Evolutionary conservation across 495 filamentous ascomycete genomes (phyloP).

Genomic region (Tuber microsphaerosporum): DNA sequence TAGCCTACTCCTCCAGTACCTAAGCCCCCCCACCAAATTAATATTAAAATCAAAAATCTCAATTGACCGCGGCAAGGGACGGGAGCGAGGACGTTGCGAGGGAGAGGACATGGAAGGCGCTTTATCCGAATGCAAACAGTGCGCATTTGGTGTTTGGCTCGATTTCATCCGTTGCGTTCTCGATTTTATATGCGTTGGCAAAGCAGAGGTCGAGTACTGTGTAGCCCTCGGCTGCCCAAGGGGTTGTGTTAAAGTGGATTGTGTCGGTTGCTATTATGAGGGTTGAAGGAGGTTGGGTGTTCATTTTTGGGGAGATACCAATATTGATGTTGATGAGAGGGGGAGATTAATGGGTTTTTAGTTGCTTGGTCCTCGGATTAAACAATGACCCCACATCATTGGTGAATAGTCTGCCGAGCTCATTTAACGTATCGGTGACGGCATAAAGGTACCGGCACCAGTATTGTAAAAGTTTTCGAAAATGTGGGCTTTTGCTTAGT

Average conservation of each 20-base stretch:
- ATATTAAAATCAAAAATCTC: not conserved
- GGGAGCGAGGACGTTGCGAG: constrained; percentile 50
- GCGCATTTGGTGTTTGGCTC: constrained; percentile 31
- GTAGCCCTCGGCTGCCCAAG: constrained; percentile 36
- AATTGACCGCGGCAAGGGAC: constrained; percentile 49
- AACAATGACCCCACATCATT: not conserved
- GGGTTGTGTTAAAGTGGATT: constrained; percentile 20
- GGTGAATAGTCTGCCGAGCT: too few relatives aligned
- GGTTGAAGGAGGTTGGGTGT: constrained; percentile 13
- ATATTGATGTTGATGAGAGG: not conserved
- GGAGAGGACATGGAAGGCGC: constrained; percentile 53
- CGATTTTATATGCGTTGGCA: constrained; percentile 21
- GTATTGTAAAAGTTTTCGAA: too few relatives aligned
- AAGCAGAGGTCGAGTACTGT: constrained; percentile 20
- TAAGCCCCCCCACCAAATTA: not conserved
- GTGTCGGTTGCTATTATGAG: constrained; percentile 36
- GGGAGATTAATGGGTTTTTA: not conserved
- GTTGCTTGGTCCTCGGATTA: not conserved
- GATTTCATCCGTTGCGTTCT: constrained; percentile 34
- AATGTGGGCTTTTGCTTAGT: too few relatives aligned
- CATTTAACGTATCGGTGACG: not conserved
- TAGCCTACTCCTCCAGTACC: constrained; percentile 66
- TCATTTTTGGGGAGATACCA: not conserved
- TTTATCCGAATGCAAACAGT: constrained; percentile 52
- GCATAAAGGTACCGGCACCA: not conserved